Evolutionary conservation across 495 filamentous ascomycete species (phyloP).

Genomic region (Niebla homalea): DNA sequence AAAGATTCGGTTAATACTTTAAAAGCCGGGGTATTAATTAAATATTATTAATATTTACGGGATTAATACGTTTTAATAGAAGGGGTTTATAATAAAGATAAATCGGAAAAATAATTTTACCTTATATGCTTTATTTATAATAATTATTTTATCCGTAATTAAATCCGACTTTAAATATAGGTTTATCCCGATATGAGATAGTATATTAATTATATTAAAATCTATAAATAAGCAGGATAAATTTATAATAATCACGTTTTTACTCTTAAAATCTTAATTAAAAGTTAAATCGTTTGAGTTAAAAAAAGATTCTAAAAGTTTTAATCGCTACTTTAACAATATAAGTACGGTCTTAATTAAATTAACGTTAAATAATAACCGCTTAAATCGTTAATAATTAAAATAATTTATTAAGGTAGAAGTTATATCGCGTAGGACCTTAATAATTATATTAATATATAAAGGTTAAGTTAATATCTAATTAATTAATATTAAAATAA

Average conservation of each 20-base stretch:
- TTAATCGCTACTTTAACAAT: slow-evolving; percentile 25
- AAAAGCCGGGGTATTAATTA: slow-evolving; percentile 32
- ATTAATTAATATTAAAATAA: slow-evolving; percentile 53
- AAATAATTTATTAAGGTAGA: slow-evolving; percentile 12
- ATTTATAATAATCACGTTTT: slow-evolving; percentile 58
- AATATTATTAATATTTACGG: no score
- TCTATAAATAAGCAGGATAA: slow-evolving; percentile 61
- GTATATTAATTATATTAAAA: slow-evolving; percentile 46
- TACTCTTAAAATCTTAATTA: slow-evolving; percentile 26
- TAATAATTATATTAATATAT: slow-evolving; percentile 35
- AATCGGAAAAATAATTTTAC: slow-evolving; percentile 23
- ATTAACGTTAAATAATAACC: slow-evolving; percentile 20
- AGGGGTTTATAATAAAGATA: background rate
- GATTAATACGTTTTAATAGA: background rate
- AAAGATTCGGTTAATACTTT: slow-evolving; percentile 46
- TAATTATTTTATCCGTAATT: slow-evolving; percentile 35
- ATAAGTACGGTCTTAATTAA: background rate
- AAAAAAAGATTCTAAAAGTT: slow-evolving; percentile 33
- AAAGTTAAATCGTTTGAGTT: slow-evolving; percentile 4
- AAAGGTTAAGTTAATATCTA: slow-evolving; percentile 37
- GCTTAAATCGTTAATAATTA: background rate
- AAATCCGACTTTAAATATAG: slow-evolving; percentile 43
- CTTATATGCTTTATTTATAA: slow-evolving; percentile 48
- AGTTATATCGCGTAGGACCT: slow-evolving; percentile 11
- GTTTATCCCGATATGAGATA: slow-evolving; percentile 54